Conservation (phyloP, 2,329 filamentous ascomycete genomes). For the Scytalidium lignicola region DNA sequence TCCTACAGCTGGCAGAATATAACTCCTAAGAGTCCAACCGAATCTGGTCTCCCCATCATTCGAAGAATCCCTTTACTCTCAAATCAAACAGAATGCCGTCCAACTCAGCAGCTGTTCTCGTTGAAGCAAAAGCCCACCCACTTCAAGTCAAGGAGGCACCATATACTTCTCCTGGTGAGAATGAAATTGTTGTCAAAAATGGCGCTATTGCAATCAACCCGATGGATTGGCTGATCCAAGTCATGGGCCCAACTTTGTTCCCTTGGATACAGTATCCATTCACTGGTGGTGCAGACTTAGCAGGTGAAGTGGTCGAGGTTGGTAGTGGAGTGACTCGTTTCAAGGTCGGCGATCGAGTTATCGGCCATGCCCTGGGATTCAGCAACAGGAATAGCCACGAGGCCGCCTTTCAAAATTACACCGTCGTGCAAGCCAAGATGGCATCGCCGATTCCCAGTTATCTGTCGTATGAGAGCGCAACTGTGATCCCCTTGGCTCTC, state of each 20-base stretch:
- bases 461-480: slow-evolving; percentile 25
- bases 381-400: slow-evolving; percentile 23
- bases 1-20: too few relatives aligned
- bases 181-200: slow-evolving; percentile 35
- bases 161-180: slow-evolving; percentile 28
- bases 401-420: slow-evolving; percentile 26
- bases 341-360: slow-evolving; percentile 20
- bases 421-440: slow-evolving; percentile 15
- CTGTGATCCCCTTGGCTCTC: slow-evolving; percentile 29
- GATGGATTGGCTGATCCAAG: slow-evolving; percentile 27
- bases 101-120: slow-evolving; percentile 15
- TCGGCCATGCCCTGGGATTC: slow-evolving; percentile 26
- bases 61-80: too few relatives aligned
- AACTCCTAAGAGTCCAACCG: too few relatives aligned
- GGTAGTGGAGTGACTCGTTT: slow-evolving; percentile 7
- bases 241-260: slow-evolving; percentile 36
- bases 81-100: slow-evolving; percentile 1
- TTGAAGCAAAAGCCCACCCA: slow-evolving; percentile 25
- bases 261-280: slow-evolving; percentile 17
- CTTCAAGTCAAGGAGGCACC: slow-evolving; percentile 31
- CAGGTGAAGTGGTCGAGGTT: slow-evolving; percentile 11
- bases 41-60: too few relatives aligned
- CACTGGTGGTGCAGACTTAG: slow-evolving; percentile 9
- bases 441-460: slow-evolving; percentile 21
- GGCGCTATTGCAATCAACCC: slow-evolving; percentile 36